Conservation (phyloP, 2,329 filamentous ascomycete species). For the Xylaria sp. region DNA sequence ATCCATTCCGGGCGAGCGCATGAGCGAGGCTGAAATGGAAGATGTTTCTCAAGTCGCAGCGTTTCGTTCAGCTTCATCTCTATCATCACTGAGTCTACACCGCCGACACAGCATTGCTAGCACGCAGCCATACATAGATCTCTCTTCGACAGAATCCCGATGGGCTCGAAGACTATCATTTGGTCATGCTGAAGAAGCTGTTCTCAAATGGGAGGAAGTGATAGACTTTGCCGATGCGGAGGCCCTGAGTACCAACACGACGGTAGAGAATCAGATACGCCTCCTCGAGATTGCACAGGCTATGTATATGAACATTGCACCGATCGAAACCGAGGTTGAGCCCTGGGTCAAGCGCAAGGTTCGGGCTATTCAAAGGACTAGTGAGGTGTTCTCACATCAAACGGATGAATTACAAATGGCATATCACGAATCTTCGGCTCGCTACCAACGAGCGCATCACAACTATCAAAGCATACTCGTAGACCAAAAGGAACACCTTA, state of each 20-base stretch:
- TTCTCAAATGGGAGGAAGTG: conserved; percentile 69
- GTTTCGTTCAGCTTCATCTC: conserved; percentile 50
- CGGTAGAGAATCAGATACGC: conserved; percentile 25
- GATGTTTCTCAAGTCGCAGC: conserved; percentile 58
- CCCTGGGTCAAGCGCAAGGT: conserved; percentile 69
- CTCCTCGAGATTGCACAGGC: conserved; percentile 60
- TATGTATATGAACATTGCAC: conserved; percentile 59
- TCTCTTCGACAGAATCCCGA: conserved; percentile 58
- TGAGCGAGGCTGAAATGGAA: conserved; percentile 64
- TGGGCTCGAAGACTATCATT: conserved; percentile 79
- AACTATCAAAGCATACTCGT: conserved; percentile 71
- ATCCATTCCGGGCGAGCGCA: conserved; percentile 63
- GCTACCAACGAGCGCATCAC: conserved; percentile 70
- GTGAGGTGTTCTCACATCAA: conserved; percentile 66
- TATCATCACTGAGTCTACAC: conserved; percentile 57
- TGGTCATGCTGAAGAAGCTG: conserved; percentile 74
- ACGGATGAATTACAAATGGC: conserved; percentile 68
- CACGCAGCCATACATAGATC: conserved; percentile 40
- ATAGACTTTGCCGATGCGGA: conserved; percentile 49
- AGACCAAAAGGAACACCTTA: conserved; percentile 70
- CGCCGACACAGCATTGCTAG: conserved; percentile 65
- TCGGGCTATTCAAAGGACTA: conserved; percentile 60
- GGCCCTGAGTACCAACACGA: conserved; percentile 36
- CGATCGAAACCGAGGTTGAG: conserved; percentile 58
- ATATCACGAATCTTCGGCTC: conserved; percentile 73